Evolutionary conservation across 306 rosid species (phyloP), one percentile per base, ranked within the genome.

Genomic region (Gynostemma pentaphyllum): DNA sequence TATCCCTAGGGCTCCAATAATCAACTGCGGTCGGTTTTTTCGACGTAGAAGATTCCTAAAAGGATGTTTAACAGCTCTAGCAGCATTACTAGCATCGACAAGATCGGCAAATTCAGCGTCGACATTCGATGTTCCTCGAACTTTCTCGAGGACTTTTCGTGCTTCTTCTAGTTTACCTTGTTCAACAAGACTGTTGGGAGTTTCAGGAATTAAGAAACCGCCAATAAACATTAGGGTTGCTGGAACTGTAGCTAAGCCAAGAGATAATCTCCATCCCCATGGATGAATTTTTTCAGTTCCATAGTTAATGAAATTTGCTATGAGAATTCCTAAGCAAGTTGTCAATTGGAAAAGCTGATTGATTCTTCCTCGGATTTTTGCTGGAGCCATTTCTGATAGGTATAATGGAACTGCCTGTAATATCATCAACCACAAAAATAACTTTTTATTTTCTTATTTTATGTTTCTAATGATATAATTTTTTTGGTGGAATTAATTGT

Each of bases 321-420:
- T 1, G 53, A 88, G 63, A 67, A 88, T 81, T 27, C 90, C 96
- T 37, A 81, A 22, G 69, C 94, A 85, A 9, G 96, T 83, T 23
- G 94, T 88, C 62, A 89, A 71, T 74, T 92, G 98, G 73, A 92
- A 92, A 61, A 92, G 79, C 68, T 88, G 98, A 75, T 92, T 92
- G 28, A 88, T 85, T n/a, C 84, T 84, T 59, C 95, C 98, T 71
- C 98, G 68, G 68, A 80, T 75, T 62, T 89, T 82, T 0, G 88
- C 95, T 1, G 97, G 97, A 34, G 97, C 81, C 84, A 90, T 90
- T 74, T 90, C 95, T 1, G 95, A 84, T 14, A 90, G 95, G 69
- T 90, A 90, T 49, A 90, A 49, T 2, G 95, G 97, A 64, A 87
- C 95, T 1, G 94, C 97, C 87, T 87, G 79, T 61, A 65, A 32